Percentiles rank a stretch among this genome's conserved stretches.
Evolutionary conservation across 345 rosid species (phyloP).

Genomic region (Angophora floribunda): DNA sequence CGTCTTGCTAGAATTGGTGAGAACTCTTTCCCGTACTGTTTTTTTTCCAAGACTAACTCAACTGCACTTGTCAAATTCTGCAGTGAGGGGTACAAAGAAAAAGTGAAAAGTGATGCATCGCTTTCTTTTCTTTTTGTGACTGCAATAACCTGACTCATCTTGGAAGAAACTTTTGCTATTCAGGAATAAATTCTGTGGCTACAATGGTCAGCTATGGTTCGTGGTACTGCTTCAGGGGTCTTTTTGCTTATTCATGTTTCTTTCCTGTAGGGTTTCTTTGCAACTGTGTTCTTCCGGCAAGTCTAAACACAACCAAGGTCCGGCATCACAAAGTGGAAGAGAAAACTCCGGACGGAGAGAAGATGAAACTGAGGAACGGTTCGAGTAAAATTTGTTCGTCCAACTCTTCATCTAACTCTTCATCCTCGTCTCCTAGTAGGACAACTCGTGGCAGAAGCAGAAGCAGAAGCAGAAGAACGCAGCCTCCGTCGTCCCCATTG

Average conservation of each 20-base stretch:
- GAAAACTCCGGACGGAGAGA: constrained; percentile 47
- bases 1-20: constrained; percentile 95
- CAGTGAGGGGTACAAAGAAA: not conserved
- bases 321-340: constrained; percentile 50
- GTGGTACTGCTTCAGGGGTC: not conserved
- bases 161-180: not conserved
- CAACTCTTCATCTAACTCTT: constrained; percentile 40
- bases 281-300: constrained; percentile 89
- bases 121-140: not conserved
- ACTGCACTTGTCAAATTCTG: not conserved
- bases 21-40: not conserved
- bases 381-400: constrained; percentile 32
- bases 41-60: no score
- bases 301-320: constrained; percentile 56
- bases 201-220: not conserved
- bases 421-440: constrained; percentile 50
- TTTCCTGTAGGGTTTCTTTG: constrained; percentile 59
- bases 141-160: not conserved
- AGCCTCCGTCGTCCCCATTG: constrained; percentile 39
- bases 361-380: constrained; percentile 44
- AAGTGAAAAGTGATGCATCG: not conserved
- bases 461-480: constrained; percentile 57
- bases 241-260: not conserved
- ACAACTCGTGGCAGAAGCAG: constrained; percentile 64
- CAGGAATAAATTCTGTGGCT: not conserved